Percentiles rank a stretch among this genome's conserved stretches.
phyloP scores from a whole-genome alignment of 352 stramenopile species.

The Peronospora belbahrii region DNA sequence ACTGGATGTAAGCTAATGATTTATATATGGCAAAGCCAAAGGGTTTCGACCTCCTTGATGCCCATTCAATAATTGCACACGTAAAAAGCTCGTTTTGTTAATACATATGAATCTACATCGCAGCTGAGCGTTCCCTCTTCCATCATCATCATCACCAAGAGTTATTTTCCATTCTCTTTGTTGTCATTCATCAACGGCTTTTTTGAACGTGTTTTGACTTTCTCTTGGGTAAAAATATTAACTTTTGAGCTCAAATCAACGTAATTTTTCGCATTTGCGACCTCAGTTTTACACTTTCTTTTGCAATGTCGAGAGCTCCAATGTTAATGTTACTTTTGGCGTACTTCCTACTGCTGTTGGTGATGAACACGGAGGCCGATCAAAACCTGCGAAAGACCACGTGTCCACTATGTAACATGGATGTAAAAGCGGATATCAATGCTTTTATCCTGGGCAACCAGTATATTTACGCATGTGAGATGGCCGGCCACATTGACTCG shows the following conservation, averaged over 20 bases:
- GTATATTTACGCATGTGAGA: conserved; percentile 74
- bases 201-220: no score
- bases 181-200: no score
- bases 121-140: no score
- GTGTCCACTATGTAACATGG: conserved; percentile 52
- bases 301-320: conserved; percentile 13
- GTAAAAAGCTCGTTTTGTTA: no score
- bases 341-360: conserved; percentile 15
- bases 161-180: no score
- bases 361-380: conserved; percentile 24
- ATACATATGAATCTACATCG: no score
- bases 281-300: conserved; percentile 14
- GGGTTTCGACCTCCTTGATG: no score
- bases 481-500: conserved; percentile 72
- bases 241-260: no score
- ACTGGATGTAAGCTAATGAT: no score
- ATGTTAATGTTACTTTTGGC: conserved; percentile 17
- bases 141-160: neutral
- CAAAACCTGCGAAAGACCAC: conserved; percentile 54
- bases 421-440: conserved; percentile 49
- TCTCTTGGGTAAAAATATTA: no score
- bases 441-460: conserved; percentile 64
- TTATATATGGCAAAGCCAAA: no score
- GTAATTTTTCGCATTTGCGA: conserved; percentile 1
- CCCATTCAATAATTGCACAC: neutral